These are phyloP conservation scores for Selaginella moellendorffii DNA, from an alignment of 75 land plant genomes.

Conservation along the genomic window DNA sequence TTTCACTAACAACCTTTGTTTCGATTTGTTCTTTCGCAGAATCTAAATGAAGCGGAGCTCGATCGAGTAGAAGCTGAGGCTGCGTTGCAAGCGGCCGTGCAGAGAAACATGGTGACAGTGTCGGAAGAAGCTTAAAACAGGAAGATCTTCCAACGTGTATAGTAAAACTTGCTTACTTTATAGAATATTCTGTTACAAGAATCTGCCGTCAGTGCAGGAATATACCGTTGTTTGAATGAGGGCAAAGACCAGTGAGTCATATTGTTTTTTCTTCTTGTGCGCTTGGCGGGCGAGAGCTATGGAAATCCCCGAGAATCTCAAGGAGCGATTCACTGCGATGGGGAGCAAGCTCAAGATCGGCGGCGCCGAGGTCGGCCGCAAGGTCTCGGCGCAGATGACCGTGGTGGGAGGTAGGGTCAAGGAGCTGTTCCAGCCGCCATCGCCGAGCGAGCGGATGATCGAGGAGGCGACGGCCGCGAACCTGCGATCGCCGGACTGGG, in stretches of 20 bases:
- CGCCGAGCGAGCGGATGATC: constrained; percentile 49
- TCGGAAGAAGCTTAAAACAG: too few species aligned
- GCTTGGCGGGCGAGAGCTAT: too few species aligned
- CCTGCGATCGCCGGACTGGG: constrained; percentile 45
- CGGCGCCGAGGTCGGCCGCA: neutral
- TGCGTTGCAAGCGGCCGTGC: neutral
- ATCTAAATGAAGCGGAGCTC: neutral
- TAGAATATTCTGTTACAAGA: too few species aligned
- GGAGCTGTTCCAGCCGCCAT: constrained; percentile 51
- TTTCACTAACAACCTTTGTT: too few species aligned
- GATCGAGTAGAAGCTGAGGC: neutral
- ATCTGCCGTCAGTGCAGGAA: too few species aligned
- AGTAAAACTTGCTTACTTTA: too few species aligned
- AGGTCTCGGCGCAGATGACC: neutral
- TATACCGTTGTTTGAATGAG: too few species aligned
- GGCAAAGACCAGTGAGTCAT: too few species aligned
- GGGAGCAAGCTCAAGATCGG: neutral
- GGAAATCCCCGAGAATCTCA: neutral
- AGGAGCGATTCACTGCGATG: neutral
- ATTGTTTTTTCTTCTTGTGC: too few species aligned
- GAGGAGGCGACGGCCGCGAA: constrained; percentile 68
- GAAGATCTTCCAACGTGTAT: too few species aligned
- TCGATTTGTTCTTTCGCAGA: too few species aligned
- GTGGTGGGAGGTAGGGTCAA: constrained; percentile 11
- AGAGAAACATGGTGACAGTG: neutral